These are phyloP conservation scores for Crucihimalaya himalaica DNA, from an alignment of 345 rosid species.

Conservation along the genomic window DNA sequence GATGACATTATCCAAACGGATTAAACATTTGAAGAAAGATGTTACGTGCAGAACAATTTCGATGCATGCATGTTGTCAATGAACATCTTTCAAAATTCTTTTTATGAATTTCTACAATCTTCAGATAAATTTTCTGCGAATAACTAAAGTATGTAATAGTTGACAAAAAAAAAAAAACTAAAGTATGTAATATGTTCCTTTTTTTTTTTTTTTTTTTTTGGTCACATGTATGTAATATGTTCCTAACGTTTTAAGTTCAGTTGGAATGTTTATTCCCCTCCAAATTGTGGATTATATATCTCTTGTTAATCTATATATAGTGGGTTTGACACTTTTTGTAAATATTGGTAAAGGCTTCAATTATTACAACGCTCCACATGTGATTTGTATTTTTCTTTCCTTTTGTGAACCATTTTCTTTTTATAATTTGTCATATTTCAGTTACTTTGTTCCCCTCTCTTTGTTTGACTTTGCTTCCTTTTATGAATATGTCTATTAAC, in stretches of 20 bases:
- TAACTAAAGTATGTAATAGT: background rate
- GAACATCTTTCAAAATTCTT: background rate
- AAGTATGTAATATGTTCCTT: no score
- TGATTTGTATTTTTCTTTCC: constrained; percentile 17
- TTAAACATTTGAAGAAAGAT: constrained; percentile 11
- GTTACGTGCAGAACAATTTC: background rate
- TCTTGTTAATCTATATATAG: background rate
- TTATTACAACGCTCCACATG: constrained; percentile 24
- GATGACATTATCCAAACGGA: constrained; percentile 4
- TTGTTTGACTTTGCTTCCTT: background rate
- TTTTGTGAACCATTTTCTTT: background rate
- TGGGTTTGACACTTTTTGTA: background rate
- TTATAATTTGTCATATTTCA: background rate
- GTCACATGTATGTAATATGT: background rate
- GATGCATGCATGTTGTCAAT: no score
- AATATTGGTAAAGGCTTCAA: constrained; percentile 14
- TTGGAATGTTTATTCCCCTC: background rate
- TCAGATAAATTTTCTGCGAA: no score
- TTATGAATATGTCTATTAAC: background rate
- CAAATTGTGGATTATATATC: background rate
- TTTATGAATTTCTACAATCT: no score
- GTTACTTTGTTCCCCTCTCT: background rate
- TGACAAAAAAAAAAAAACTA: no score
- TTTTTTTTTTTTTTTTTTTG: no score
- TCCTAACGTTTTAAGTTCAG: background rate